phyloP scores from a whole-genome alignment of 805 yeast genomes.

The Komagataella populi region DNA sequence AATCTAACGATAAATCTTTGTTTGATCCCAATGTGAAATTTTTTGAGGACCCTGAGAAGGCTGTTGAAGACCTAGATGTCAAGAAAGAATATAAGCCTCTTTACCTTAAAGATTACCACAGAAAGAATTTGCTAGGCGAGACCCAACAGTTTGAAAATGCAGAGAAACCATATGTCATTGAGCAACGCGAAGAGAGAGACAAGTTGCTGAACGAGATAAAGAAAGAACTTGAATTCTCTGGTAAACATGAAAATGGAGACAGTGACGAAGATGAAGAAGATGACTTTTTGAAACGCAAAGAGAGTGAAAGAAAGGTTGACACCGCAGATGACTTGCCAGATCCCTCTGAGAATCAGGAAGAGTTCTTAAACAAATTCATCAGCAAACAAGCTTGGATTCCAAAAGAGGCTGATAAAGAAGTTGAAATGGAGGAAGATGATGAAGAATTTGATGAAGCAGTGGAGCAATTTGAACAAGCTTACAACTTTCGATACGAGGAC shows the following conservation, averaged over 20 bases:
- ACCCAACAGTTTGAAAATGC: conserved; percentile 30
- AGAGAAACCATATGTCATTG: conserved; percentile 59
- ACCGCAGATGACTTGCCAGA: conserved; percentile 38
- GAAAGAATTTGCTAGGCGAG: conserved; percentile 61
- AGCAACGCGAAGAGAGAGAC: conserved; percentile 62
- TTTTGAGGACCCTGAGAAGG: conserved; percentile 43
- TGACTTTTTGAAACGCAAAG: conserved; percentile 43
- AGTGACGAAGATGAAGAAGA: conserved; percentile 33
- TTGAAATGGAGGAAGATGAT: conserved; percentile 45
- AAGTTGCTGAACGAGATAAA: conserved; percentile 70
- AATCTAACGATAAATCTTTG: conserved; percentile 48
- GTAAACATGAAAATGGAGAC: conserved; percentile 28
- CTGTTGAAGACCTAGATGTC: conserved; percentile 13
- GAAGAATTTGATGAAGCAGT: conserved; percentile 88
- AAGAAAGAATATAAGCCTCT: conserved; percentile 47
- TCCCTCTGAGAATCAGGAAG: conserved; percentile 48
- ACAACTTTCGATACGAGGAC: conserved; percentile 91
- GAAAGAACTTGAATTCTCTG: conserved; percentile 41
- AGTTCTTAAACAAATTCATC: conserved; percentile 62
- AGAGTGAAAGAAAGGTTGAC: conserved; percentile 11
- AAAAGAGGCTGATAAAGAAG: conserved; percentile 41
- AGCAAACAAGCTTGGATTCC: conserved; percentile 86
- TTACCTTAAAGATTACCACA: conserved; percentile 84
- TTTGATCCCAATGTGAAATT: conserved; percentile 61
- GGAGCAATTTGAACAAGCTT: conserved; percentile 82